phyloP scores from a whole-genome alignment of 1,284 basidiomycete species.

The Leccinum cinnamomeum region DNA sequence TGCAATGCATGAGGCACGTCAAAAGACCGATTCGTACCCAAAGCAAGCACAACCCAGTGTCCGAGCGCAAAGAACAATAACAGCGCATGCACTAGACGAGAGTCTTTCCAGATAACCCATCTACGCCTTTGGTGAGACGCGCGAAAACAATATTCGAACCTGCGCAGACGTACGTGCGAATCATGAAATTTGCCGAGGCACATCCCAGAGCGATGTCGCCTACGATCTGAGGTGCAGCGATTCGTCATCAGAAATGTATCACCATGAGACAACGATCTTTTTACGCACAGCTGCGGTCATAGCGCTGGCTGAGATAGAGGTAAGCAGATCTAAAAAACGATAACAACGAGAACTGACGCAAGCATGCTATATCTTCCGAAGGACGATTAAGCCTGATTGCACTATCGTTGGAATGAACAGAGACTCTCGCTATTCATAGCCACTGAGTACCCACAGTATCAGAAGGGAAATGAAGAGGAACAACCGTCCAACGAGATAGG shows the following conservation, averaged over 20 bases:
- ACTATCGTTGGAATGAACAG: constrained; percentile 5
- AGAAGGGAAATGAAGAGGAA: constrained; percentile 17
- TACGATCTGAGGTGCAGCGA: constrained; percentile 4
- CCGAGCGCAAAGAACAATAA: constrained; percentile 14
- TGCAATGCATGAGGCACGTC: not conserved
- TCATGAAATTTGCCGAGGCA: constrained; percentile 21
- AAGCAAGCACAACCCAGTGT: constrained; percentile 22
- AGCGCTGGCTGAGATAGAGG: constrained; percentile 4
- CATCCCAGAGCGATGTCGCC: constrained; percentile 14
- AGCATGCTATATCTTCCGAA: not conserved
- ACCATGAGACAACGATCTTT: not conserved
- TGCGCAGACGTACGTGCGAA: constrained; percentile 21
- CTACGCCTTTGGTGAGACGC: constrained; percentile 13
- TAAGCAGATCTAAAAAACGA: constrained; percentile 4
- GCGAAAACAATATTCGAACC: not conserved
- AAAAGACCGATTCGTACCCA: constrained; percentile 15
- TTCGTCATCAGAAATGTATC: not conserved
- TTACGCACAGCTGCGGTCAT: constrained; percentile 13
- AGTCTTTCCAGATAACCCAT: constrained; percentile 29
- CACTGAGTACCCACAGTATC: constrained; percentile 14
- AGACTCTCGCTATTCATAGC: not conserved
- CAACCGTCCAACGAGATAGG: constrained; percentile 20
- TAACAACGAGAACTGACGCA: constrained; percentile 13
- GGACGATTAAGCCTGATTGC: constrained; percentile 1
- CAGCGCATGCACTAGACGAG: constrained; percentile 12